phyloP scores from a whole-genome alignment of 306 rosid genomes.

The Ochetophila trinervis region DNA sequence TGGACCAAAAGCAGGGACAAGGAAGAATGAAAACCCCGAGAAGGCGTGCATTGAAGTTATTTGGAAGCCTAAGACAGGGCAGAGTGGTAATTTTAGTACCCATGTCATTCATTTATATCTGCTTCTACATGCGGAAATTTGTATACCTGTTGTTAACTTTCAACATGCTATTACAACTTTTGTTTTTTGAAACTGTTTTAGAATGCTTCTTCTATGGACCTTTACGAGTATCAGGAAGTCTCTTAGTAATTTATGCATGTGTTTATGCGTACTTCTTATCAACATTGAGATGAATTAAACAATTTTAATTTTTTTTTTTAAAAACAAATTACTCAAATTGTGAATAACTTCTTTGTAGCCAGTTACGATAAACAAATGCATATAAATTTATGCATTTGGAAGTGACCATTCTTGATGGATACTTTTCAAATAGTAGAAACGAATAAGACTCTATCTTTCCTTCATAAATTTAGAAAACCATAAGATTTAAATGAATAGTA shows the following conservation, averaged over 20 bases:
- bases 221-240: no score
- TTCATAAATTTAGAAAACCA: not conserved
- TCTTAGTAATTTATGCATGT: no score
- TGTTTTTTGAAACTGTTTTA: not conserved
- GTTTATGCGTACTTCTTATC: no score
- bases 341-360: not conserved
- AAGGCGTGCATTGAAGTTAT: constrained; percentile 87
- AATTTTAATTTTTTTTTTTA: no score
- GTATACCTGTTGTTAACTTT: no score
- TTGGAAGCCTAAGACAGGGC: constrained; percentile 95
- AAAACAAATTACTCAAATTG: no score
- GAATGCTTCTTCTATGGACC: no score
- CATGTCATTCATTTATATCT: not conserved
- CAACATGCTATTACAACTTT: not conserved
- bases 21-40: constrained; percentile 87
- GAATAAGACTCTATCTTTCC: no score
- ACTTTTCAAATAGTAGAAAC: no score
- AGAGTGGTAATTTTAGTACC: constrained; percentile 40
- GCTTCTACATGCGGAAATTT: no score
- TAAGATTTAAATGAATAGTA: not conserved
- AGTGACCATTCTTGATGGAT: not conserved
- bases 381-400: not conserved
- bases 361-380: not conserved
- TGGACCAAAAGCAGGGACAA: constrained; percentile 81
- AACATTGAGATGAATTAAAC: no score